Conservation (phyloP, 2,329 filamentous ascomycete genomes). For the Escovopsis weberi region DNA sequence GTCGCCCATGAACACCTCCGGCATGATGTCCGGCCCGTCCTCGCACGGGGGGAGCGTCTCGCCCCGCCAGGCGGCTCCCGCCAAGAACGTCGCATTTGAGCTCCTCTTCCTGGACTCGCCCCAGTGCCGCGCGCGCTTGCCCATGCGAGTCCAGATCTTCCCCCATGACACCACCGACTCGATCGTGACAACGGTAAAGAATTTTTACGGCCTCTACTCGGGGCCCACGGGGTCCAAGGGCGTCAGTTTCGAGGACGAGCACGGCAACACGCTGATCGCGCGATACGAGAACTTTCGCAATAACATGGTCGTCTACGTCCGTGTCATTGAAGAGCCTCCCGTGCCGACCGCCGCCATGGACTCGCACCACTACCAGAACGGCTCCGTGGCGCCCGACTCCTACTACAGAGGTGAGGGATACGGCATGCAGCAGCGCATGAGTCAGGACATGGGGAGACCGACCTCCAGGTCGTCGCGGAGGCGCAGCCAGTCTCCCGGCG, state of each 20-base stretch:
- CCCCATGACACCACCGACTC: conserved; percentile 94
- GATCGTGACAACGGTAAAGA: conserved; percentile 96
- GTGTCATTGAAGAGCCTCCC: conserved; percentile 54
- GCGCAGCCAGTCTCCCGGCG: conserved; percentile 64
- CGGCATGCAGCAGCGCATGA: conserved; percentile 37
- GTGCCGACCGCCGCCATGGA: conserved; percentile 31
- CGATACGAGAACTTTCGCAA: conserved; percentile 90
- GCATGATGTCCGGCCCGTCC: conserved; percentile 19
- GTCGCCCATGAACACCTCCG: conserved; percentile 26
- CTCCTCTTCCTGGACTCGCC: conserved; percentile 54
- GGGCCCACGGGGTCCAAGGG: conserved; percentile 54
- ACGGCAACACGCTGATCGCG: conserved; percentile 83
- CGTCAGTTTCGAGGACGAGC: conserved; percentile 86
- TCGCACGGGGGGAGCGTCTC: conserved; percentile 30
- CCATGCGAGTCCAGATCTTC: conserved; percentile 82
- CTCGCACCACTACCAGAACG: conserved; percentile 37
- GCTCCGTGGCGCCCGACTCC: conserved; percentile 33
- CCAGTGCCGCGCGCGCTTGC: conserved; percentile 57
- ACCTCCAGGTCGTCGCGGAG: conserved; percentile 56
- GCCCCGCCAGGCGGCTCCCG: conserved; percentile 32
- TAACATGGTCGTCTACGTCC: conserved; percentile 86
- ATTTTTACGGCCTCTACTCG: conserved; percentile 94
- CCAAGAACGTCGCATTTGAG: conserved; percentile 70
- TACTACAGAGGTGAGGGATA: conserved; percentile 41
- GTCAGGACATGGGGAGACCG: conserved; percentile 50